Percentiles rank a stretch among this genome's conserved stretches.
These are phyloP conservation scores for Penicillium freii DNA, from an alignment of 2,329 filamentous ascomycete species.

Conservation along the genomic window DNA sequence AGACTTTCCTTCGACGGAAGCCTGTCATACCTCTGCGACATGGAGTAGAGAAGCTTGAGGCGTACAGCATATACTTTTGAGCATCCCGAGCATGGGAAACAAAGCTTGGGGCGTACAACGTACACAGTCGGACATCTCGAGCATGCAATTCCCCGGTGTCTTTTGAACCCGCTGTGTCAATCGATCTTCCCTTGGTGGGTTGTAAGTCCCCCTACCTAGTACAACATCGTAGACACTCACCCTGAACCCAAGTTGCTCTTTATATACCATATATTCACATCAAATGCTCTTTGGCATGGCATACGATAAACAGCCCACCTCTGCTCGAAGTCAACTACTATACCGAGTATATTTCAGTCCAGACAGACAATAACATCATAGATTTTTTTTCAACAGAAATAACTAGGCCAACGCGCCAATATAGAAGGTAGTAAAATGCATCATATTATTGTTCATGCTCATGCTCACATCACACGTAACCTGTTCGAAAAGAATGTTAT, in stretches of 20 bases:
- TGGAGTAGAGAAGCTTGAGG: neutral
- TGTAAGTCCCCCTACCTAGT: neutral
- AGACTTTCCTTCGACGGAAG: neutral
- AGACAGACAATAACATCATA: conserved; percentile 10
- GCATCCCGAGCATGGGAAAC: too few species aligned
- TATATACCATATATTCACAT: neutral
- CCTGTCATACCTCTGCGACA: neutral
- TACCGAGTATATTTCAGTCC: neutral
- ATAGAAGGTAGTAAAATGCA: conserved; percentile 23
- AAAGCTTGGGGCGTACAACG: neutral
- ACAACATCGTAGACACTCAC: neutral
- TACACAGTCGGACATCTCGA: neutral
- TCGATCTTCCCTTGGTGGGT: neutral
- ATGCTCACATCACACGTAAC: conserved; percentile 40
- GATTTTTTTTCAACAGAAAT: conserved; percentile 9
- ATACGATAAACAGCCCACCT: neutral
- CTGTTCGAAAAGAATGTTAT: conserved; percentile 20
- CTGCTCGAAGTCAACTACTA: neutral
- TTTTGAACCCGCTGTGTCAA: neutral
- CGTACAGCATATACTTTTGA: neutral
- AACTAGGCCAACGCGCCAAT: conserved; percentile 8
- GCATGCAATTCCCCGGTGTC: neutral
- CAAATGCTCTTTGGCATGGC: neutral
- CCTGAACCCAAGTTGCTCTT: neutral
- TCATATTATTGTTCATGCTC: conserved; percentile 35